Evolutionary conservation across 2,329 filamentous ascomycete species (phyloP).

Genomic region (Aspergillus pseudonomiae): DNA sequence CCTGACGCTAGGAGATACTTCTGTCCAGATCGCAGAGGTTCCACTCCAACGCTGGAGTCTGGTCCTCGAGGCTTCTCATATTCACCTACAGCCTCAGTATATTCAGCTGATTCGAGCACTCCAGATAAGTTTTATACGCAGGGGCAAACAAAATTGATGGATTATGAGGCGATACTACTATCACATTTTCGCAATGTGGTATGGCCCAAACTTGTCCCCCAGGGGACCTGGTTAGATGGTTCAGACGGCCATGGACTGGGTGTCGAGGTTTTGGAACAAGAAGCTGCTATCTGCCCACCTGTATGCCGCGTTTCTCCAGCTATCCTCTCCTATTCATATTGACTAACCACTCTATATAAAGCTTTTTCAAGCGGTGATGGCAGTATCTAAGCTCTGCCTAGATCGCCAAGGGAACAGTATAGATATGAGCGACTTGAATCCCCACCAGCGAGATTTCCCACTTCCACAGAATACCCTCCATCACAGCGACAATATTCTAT

Average conservation of each 20-base stretch:
- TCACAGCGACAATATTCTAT: slow-evolving; percentile 55
- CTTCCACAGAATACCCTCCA: slow-evolving; percentile 50
- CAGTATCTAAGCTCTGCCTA: slow-evolving; percentile 58
- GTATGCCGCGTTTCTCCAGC: slow-evolving; percentile 41
- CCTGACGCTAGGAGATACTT: slow-evolving; percentile 48
- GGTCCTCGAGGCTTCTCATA: slow-evolving; percentile 31
- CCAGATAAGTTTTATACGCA: slow-evolving; percentile 22
- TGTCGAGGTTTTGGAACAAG: slow-evolving; percentile 48
- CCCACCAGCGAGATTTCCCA: slow-evolving; percentile 58
- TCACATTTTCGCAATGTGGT: slow-evolving; percentile 45
- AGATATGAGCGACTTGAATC: slow-evolving; percentile 54
- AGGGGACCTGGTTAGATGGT: slow-evolving; percentile 20
- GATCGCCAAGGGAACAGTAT: slow-evolving; percentile 50
- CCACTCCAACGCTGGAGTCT: slow-evolving; percentile 40
- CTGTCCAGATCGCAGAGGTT: slow-evolving; percentile 33
- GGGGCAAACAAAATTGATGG: slow-evolving; percentile 20
- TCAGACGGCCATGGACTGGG: slow-evolving; percentile 32
- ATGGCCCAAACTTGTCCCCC: slow-evolving; percentile 45
- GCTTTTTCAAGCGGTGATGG: slow-evolving; percentile 62
- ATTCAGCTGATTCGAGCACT: slow-evolving; percentile 26
- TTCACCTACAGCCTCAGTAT: slow-evolving; percentile 29
- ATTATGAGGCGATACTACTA: slow-evolving; percentile 39
- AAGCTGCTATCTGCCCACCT: slow-evolving; percentile 55
- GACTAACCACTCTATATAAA: slow-evolving; percentile 27
- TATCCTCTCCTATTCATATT: slow-evolving; percentile 5